These are phyloP conservation scores for Penicillium canariense DNA, from an alignment of 495 filamentous ascomycete genomes.

Conservation along the genomic window DNA sequence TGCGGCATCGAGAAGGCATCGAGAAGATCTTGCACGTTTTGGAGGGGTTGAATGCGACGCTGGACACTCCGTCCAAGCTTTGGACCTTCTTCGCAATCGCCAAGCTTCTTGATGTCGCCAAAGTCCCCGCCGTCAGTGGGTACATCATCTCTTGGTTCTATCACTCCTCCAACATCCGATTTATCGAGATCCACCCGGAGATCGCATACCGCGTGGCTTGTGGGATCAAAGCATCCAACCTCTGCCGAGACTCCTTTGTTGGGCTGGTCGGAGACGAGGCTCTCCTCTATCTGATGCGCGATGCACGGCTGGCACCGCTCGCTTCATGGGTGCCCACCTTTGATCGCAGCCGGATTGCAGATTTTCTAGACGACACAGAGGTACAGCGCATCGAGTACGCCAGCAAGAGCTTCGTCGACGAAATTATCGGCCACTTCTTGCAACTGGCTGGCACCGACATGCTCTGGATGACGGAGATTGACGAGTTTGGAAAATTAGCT, in stretches of 20 bases:
- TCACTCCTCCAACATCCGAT: conserved; percentile 36
- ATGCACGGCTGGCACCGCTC: not conserved
- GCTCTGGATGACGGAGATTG: conserved; percentile 39
- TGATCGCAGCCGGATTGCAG: conserved; percentile 26
- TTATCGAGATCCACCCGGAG: conserved; percentile 50
- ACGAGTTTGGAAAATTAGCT: conserved; percentile 24
- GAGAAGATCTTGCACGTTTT: conserved; percentile 55
- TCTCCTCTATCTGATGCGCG: conserved; percentile 29
- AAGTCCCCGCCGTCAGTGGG: conserved; percentile 28
- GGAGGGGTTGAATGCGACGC: conserved; percentile 43
- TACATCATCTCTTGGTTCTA: conserved; percentile 50
- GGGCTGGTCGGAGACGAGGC: conserved; percentile 49
- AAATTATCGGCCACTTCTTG: conserved; percentile 33
- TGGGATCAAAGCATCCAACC: conserved; percentile 34
- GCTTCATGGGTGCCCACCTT: conserved; percentile 18
- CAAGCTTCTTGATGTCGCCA: conserved; percentile 53
- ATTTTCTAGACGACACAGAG: conserved; percentile 41
- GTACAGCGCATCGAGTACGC: conserved; percentile 52
- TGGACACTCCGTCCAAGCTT: conserved; percentile 65
- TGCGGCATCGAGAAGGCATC: conserved; percentile 60
- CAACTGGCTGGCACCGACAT: conserved; percentile 36
- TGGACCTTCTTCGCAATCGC: conserved; percentile 62
- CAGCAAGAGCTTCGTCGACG: conserved; percentile 42
- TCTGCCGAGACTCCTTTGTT: conserved; percentile 48
- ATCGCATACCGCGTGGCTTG: conserved; percentile 44